These are phyloP conservation scores for Abortiporus biennis DNA, from an alignment of 1,284 basidiomycete species.

Conservation along the genomic window DNA sequence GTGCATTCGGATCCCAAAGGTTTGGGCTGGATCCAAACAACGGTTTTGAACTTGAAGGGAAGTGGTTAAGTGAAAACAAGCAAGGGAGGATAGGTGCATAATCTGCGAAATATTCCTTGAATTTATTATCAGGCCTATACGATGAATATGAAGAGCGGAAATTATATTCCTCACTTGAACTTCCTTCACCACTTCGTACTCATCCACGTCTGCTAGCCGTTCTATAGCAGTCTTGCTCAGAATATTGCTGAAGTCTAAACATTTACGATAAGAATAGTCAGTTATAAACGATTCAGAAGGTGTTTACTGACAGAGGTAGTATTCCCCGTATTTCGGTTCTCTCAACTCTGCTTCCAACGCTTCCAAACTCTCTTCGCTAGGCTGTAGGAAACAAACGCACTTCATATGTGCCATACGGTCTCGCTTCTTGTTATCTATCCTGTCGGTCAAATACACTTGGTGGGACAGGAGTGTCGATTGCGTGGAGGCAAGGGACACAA, in stretches of 20 bases:
- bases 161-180: conserved; percentile 64
- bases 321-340: conserved; percentile 92
- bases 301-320: conserved; percentile 96
- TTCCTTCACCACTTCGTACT: conserved; percentile 94
- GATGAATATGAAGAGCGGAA: conserved; percentile 1
- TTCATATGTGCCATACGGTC: conserved; percentile 94
- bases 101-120: conserved; percentile 92
- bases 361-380: conserved; percentile 75
- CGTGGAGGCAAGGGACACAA: conserved; percentile 92
- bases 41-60: conserved; percentile 53
- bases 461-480: conserved; percentile 93
- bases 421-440: conserved; percentile 87
- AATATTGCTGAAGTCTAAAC: conserved; percentile 89
- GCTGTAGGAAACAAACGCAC: conserved; percentile 91
- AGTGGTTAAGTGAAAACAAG: conserved; percentile 86
- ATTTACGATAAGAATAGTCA: conserved; percentile 5
- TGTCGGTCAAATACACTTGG: conserved; percentile 96
- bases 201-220: conserved; percentile 89
- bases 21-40: conserved; percentile 65
- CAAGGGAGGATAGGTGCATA: conserved; percentile 84
- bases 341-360: conserved; percentile 81
- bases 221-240: conserved; percentile 91
- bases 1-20: conserved; percentile 67
- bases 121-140: conserved; percentile 17
- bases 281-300: conserved; percentile 18